Evolutionary conservation across 257 asterid species (phyloP), one percentile per base, ranked within the genome.

Genomic region (Voacanga thouarsii): DNA sequence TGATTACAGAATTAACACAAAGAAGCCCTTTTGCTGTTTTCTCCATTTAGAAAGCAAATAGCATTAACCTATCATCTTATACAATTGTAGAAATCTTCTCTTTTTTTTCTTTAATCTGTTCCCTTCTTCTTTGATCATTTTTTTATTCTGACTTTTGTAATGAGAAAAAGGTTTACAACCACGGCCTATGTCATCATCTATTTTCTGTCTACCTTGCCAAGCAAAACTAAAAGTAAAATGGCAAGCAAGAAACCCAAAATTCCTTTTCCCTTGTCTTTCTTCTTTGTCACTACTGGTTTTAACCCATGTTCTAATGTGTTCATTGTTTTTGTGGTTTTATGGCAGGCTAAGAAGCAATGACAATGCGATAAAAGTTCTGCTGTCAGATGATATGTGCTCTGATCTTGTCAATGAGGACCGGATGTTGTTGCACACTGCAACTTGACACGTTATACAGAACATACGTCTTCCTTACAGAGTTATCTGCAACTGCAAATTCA

Each of bases 331-430:
- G 50, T 67, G 50, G 8, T 41, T 47, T 28, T 66, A 66, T 21
- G 23, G 51, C 51, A 67, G 72, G 72, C 51, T 16, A 67, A 67
- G 72, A 67, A 67, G 72, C 23, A 41, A 67, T 66, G 23, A 39
- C 33, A 66, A 19, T 6, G 49, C n/a, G 21, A 37, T 21, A 33
- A 33, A 33, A 65, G 1, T 2, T 12, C 15, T 18, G 19, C 1
- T 63, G 18, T 18, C 19, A 14, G 70, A 64, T 30, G 41, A 64
- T 26, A 61, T 11, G 41, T 7, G 65, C 65, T 24, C 65, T 59
- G 12, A 59, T 33, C 33, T 59, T n/a, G 4, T 23, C 65, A 59
- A 26, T 10, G 11, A 18, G 33, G 50, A 66, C 2, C 12, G 37
- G 44, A 39, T 65, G 71, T 11, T 30, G 39, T 19, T 67, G 28